These are phyloP conservation scores for Baffinella frigidus DNA, from an alignment of 208 protist species.

Conservation along the genomic window DNA sequence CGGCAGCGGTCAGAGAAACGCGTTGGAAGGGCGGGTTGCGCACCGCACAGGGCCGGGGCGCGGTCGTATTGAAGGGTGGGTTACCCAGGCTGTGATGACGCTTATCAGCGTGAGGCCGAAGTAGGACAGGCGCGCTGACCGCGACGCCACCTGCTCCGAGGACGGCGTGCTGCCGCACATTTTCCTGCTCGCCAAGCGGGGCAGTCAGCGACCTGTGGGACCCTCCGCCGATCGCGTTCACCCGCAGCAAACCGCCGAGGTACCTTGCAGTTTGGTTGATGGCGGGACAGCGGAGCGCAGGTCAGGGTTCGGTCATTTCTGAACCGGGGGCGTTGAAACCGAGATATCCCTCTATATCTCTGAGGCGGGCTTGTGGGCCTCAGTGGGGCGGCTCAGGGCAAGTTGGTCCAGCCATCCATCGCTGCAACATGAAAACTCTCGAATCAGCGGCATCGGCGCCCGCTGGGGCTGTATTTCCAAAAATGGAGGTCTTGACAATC, in stretches of 20 bases:
- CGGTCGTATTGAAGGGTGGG: background rate
- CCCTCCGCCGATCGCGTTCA: too few relatives aligned
- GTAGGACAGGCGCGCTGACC: background rate
- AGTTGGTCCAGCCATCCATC: background rate
- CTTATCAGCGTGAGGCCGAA: background rate
- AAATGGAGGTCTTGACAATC: background rate
- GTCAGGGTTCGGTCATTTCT: too few relatives aligned
- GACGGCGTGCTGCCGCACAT: background rate
- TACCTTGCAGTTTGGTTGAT: too few relatives aligned
- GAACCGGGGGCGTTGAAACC: too few relatives aligned
- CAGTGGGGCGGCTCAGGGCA: too few relatives aligned
- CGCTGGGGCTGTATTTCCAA: too few relatives aligned
- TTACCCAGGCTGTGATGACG: constrained; percentile 2
- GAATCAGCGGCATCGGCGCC: background rate
- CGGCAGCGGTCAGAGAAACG: background rate
- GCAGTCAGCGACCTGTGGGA: background rate
- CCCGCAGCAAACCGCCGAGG: too few relatives aligned
- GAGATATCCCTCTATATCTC: too few relatives aligned
- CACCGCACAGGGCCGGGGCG: background rate
- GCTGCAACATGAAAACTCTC: background rate
- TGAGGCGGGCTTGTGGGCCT: too few relatives aligned
- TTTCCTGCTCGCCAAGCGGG: background rate
- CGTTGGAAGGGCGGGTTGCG: background rate
- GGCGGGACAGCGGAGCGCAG: too few relatives aligned
- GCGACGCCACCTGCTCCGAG: background rate